Evolutionary conservation across 2,329 filamentous ascomycete genomes (phyloP).

Genomic region (Colletotrichum tabaci): DNA sequence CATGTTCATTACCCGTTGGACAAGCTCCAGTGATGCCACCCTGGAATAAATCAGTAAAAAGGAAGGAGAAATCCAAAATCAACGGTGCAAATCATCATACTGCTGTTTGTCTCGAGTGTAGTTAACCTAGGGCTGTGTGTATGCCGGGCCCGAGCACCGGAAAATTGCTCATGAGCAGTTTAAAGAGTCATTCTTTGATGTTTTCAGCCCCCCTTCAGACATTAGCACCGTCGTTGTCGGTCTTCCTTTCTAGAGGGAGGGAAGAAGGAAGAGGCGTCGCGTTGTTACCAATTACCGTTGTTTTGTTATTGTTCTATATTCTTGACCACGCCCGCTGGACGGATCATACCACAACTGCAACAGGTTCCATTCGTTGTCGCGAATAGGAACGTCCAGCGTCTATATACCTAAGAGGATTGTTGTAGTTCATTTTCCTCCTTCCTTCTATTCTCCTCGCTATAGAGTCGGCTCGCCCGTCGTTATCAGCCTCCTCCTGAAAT

Average conservation of each 20-base stretch:
- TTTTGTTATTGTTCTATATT: neutral
- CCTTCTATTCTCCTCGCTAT: neutral
- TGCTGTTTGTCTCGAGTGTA: neutral
- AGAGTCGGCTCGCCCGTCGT: neutral
- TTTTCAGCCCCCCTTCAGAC: neutral
- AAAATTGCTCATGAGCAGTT: neutral
- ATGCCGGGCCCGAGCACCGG: too few species aligned
- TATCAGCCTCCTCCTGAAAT: slow-evolving; percentile 3
- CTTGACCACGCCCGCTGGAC: slow-evolving; percentile 5
- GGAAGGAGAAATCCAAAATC: neutral
- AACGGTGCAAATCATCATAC: neutral
- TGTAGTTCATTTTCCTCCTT: neutral
- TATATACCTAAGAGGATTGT: neutral
- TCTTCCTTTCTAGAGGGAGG: too few species aligned
- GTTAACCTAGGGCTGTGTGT: too few species aligned
- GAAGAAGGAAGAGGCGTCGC: neutral
- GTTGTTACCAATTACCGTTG: neutral
- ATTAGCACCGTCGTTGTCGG: too few species aligned
- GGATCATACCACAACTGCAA: neutral
- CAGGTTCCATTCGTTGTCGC: neutral
- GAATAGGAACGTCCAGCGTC: neutral
- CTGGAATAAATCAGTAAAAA: neutral
- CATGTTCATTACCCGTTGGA: neutral
- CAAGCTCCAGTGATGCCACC: slow-evolving; percentile 3
- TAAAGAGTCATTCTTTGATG: too few species aligned